Percentiles rank a stretch among this genome's conserved stretches.
phyloP scores from a whole-genome alignment of 176 grass and related monocot genomes.

The Avena sativa region DNA sequence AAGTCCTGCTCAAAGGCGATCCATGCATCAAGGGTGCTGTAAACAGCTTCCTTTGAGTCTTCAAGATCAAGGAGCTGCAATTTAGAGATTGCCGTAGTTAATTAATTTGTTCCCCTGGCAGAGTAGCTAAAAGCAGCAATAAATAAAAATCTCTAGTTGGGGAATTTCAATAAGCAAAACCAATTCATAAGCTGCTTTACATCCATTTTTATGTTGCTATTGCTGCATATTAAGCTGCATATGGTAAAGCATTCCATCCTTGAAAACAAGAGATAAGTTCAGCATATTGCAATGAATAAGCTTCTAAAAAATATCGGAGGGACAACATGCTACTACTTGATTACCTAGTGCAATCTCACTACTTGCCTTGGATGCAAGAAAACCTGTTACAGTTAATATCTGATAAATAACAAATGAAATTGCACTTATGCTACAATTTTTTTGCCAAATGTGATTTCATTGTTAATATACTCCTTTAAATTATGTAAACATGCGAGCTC shows the following conservation, averaged over 20 bases:
- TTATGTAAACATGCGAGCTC: slow-evolving; percentile 13
- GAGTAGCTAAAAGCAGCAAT: background rate
- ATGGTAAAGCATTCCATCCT: background rate
- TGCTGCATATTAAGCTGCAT: slow-evolving; percentile 7
- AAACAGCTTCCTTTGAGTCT: slow-evolving; percentile 88
- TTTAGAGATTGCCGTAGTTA: slow-evolving; percentile 13
- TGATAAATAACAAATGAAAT: slow-evolving; percentile 13
- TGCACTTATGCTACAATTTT: background rate
- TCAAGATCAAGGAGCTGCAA: slow-evolving; percentile 79
- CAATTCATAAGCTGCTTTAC: background rate
- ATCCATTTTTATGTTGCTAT: background rate
- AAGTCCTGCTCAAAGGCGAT: slow-evolving; percentile 80
- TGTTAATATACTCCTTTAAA: background rate
- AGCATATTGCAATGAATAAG: slow-evolving; percentile 2
- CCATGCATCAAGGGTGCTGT: slow-evolving; percentile 89
- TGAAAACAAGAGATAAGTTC: slow-evolving; percentile 29
- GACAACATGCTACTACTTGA: background rate
- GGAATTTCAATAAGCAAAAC: slow-evolving; percentile 6
- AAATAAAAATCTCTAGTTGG: background rate
- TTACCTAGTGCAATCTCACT: background rate
- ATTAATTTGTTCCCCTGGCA: slow-evolving; percentile 6
- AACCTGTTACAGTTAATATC: background rate
- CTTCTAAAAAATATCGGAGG: background rate
- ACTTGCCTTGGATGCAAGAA: background rate
- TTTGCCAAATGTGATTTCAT: background rate